Evolutionary conservation across 2,329 filamentous ascomycete genomes (phyloP).

Genomic region (Fusarium praegraminearum): DNA sequence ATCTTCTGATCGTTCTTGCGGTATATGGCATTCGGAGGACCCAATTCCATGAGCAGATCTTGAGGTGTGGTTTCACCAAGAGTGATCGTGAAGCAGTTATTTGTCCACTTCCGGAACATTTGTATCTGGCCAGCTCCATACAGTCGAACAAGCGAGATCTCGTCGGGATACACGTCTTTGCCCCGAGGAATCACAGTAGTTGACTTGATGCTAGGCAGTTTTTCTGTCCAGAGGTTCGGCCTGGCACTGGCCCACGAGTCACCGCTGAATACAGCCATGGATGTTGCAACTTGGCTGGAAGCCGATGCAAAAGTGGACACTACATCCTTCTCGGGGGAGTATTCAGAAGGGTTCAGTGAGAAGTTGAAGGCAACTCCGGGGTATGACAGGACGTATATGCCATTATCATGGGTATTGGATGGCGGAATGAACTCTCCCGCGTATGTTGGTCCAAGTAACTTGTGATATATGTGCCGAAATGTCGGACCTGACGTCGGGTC

Average conservation of each 20-base stretch:
- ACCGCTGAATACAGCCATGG: conserved; percentile 92
- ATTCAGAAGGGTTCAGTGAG: conserved; percentile 77
- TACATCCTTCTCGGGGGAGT: conserved; percentile 82
- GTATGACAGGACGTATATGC: conserved; percentile 92
- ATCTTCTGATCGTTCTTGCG: conserved; percentile 90
- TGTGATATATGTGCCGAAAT: conserved; percentile 91
- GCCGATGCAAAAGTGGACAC: conserved; percentile 86
- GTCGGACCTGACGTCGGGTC: conserved; percentile 70
- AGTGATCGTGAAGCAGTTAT: conserved; percentile 74
- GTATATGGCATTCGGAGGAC: conserved; percentile 94
- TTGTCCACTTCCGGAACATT: conserved; percentile 78
- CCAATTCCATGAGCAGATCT: conserved; percentile 89
- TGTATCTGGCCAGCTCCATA: conserved; percentile 84
- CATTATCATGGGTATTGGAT: conserved; percentile 64
- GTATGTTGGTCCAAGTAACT: conserved; percentile 93
- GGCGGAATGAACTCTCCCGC: conserved; percentile 90
- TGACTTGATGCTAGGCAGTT: conserved; percentile 79
- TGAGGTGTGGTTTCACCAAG: conserved; percentile 92
- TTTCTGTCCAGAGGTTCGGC: conserved; percentile 78
- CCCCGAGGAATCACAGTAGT: conserved; percentile 76
- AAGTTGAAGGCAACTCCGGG: conserved; percentile 96
- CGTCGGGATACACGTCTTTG: conserved; percentile 86
- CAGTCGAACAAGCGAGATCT: conserved; percentile 84
- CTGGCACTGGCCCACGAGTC: conserved; percentile 90
- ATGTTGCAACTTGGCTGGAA: conserved; percentile 79